A percentile compares a stretch with the other conserved stretches of the same genome.
phyloP scores from a whole-genome alignment of 1,139 yeast species.

The Suhomyces ambrosiae region DNA sequence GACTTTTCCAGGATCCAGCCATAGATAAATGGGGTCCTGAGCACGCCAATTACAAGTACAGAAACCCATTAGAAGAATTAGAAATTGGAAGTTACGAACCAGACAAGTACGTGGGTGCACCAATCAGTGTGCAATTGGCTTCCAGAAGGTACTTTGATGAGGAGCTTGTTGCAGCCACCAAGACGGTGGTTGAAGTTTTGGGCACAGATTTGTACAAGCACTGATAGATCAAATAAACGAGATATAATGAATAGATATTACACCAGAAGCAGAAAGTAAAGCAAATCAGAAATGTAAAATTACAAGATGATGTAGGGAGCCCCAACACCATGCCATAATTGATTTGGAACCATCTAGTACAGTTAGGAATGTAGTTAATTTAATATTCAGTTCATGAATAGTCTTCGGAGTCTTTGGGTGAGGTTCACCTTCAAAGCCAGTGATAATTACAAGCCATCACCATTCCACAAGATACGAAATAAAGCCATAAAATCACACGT shows the following conservation, averaged over 20 bases:
- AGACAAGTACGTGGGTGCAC: constrained; percentile 50
- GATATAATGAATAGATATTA: not conserved
- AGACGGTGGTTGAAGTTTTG: constrained; percentile 18
- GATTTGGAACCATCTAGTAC: no score
- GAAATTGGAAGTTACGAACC: constrained; percentile 40
- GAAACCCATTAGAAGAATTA: constrained; percentile 51
- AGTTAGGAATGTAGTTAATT: no score
- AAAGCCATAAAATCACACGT: no score
- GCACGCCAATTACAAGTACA: constrained; percentile 28
- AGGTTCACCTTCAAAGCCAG: no score
- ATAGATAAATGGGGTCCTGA: constrained; percentile 43
- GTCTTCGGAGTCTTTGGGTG: no score
- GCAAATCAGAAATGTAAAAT: not conserved
- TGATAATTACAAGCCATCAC: no score
- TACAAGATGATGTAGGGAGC: not conserved
- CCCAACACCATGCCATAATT: no score
- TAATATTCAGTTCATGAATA: no score
- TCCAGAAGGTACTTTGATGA: constrained; percentile 58
- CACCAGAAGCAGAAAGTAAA: not conserved
- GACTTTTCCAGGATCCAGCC: constrained; percentile 56
- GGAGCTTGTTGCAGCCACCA: constrained; percentile 52
- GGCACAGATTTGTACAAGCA: constrained; percentile 31
- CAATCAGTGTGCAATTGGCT: constrained; percentile 53
- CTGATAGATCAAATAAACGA: constrained; percentile 4
- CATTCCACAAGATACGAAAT: no score